Base-by-base conservation (phyloP, 1,139 yeast species). In the Geotrichum carabidarum region DNA sequence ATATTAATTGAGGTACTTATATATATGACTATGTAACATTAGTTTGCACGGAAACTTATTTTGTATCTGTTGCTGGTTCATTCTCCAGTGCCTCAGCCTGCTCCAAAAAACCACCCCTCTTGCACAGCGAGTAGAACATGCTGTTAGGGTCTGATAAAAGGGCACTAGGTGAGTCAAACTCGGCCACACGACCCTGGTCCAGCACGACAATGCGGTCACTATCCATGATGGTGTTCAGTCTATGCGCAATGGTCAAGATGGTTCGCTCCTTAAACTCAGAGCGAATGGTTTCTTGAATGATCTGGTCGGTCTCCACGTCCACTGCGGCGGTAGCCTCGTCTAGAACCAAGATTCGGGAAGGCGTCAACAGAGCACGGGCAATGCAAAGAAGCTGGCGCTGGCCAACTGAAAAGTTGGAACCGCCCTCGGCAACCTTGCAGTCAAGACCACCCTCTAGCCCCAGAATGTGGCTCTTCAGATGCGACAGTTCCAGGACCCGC, bases 251-350 rank as follows among this genome's bases (percentile, higher is more conserved):
- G 0, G 94, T 86, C 50, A 87, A 70, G 56, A 86, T 85, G 0
- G 95, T 86, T 63, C 83, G 77, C 59, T 82, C 77, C 50, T 71
- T 74, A 66, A 86, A 86, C 63, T 81, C 82, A 1, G 70, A 65
- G 56, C 91, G 74, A 43, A 87, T 86, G 0, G 94, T 85, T 59
- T 82, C 80, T 69, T 86, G 95, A 51, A 86, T 80, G 54, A 85
- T 77, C 60, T 78, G 78, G 64, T 86, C 95, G 0, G 95, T 87
- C 65, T 84, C 85, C 15, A 84, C 81, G 67, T 87, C 95, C 32
- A 87, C 91, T 1, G 93, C 85, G 0, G 95, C 91, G 0, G 95
- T 87, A 0, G 95, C 95, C 69, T 87, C 95, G 65, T 87, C 95
- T 47, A 87, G 71, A 17, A 87, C 79, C 56, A 87, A 71, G 31